Evolutionary conservation across 2,329 filamentous ascomycete genomes (phyloP).

Genomic region (Fusarium begoniae): DNA sequence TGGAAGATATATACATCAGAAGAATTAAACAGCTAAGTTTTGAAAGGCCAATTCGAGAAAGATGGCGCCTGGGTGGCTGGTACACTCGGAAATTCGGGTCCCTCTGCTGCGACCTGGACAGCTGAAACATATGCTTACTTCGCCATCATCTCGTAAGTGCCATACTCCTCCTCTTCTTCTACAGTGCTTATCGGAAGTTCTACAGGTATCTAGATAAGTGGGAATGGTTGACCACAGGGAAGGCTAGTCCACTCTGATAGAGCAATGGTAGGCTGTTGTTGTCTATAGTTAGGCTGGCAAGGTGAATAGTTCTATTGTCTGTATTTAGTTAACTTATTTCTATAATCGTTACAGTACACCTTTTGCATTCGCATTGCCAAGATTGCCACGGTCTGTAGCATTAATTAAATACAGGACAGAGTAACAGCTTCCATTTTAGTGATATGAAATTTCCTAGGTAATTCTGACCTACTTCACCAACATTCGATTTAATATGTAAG

Average conservation of each 20-base stretch:
- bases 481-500: not conserved
- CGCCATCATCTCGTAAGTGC: not conserved
- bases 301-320: not conserved
- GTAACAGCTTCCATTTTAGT: too few species aligned
- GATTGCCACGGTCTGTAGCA: too few species aligned
- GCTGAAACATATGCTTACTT: not conserved
- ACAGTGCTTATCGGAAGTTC: too few species aligned
- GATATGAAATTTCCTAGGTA: not conserved
- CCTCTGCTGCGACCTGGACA: not conserved
- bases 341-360: accelerated
- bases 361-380: too few species aligned
- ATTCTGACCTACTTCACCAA: not conserved
- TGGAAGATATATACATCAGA: too few species aligned
- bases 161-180: too few species aligned
- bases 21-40: too few species aligned
- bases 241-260: not conserved
- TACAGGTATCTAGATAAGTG: not conserved
- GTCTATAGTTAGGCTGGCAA: not conserved
- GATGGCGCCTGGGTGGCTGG: not conserved
- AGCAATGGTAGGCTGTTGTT: not conserved
- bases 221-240: not conserved
- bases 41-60: not conserved
- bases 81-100: not conserved
- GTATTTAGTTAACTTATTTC: not conserved
- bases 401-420: too few species aligned